Evolutionary conservation across 768 basidiomycete genomes (phyloP).

Genomic region (Cantharellus cinnabarinus): DNA sequence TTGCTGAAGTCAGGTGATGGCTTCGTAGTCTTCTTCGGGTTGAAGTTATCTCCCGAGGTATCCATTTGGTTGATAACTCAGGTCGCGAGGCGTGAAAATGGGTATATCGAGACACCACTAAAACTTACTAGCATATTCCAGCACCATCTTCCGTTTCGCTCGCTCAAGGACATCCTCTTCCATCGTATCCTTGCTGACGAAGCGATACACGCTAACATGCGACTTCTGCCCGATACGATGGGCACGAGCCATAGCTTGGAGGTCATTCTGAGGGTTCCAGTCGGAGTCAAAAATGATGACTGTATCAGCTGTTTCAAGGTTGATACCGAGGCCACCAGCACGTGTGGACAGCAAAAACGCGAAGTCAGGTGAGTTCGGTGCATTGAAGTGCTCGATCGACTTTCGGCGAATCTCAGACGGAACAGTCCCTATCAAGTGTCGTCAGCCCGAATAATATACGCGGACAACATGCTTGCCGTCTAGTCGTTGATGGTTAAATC

Average conservation of each 20-base stretch:
- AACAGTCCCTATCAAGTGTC: constrained; percentile 26
- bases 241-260: constrained; percentile 98
- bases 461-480: constrained; percentile 38
- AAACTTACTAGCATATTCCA: constrained; percentile 92
- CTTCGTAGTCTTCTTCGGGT: constrained; percentile 55
- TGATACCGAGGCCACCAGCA: constrained; percentile 95
- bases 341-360: constrained; percentile 92
- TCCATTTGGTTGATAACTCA: constrained; percentile 99
- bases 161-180: constrained; percentile 97
- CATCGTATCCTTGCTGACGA: constrained; percentile 98
- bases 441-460: neutral
- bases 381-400: constrained; percentile 93
- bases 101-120: neutral
- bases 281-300: constrained; percentile 99
- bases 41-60: constrained; percentile 89
- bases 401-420: constrained; percentile 84
- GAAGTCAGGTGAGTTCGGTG: constrained; percentile 82
- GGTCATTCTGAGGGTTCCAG: constrained; percentile 96
- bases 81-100: neutral
- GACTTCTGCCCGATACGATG: constrained; percentile 98
- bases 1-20: constrained; percentile 61
- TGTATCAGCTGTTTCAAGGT: constrained; percentile 95
- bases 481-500: constrained; percentile 81
- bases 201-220: constrained; percentile 95
- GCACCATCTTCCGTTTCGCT: constrained; percentile 98